Percentiles rank a stretch among this genome's conserved stretches.
These are phyloP conservation scores for Nyctanthes arbortristis DNA, from an alignment of 257 asterid species.

Conservation along the genomic window DNA sequence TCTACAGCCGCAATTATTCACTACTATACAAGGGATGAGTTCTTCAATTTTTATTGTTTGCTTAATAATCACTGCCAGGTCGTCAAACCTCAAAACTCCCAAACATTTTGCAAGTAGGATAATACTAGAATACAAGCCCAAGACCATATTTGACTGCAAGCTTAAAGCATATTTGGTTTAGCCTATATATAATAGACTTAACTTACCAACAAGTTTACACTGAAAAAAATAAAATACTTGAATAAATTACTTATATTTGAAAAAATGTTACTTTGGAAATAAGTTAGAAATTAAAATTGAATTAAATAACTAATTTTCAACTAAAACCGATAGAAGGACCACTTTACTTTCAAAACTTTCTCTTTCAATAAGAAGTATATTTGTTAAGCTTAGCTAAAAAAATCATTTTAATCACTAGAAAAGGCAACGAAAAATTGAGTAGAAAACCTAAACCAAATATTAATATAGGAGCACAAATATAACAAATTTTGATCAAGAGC, in stretches of 20 bases:
- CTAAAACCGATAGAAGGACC: background rate
- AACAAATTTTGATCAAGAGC: no score
- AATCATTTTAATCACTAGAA: background rate
- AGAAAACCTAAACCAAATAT: background rate
- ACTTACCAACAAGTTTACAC: no score
- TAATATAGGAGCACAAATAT: no score
- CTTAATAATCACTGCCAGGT: background rate
- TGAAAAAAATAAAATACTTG: no score
- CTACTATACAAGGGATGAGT: no score
- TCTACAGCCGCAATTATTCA: background rate
- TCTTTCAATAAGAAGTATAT: no score
- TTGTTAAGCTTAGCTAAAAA: no score
- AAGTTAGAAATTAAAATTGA: no score
- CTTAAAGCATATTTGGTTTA: background rate
- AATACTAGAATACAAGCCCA: background rate
- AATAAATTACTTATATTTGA: no score
- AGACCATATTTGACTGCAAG: background rate
- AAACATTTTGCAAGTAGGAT: background rate
- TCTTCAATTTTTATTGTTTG: background rate
- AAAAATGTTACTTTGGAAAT: no score
- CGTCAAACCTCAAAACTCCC: background rate
- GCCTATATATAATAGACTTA: no score
- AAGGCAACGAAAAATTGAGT: no score
- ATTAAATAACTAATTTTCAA: background rate
- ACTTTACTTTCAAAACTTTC: background rate